A percentile compares a stretch with the other conserved stretches of the same genome.
phyloP scores from a whole-genome alignment of 1,139 yeast species.

The Geotrichum siamense region DNA sequence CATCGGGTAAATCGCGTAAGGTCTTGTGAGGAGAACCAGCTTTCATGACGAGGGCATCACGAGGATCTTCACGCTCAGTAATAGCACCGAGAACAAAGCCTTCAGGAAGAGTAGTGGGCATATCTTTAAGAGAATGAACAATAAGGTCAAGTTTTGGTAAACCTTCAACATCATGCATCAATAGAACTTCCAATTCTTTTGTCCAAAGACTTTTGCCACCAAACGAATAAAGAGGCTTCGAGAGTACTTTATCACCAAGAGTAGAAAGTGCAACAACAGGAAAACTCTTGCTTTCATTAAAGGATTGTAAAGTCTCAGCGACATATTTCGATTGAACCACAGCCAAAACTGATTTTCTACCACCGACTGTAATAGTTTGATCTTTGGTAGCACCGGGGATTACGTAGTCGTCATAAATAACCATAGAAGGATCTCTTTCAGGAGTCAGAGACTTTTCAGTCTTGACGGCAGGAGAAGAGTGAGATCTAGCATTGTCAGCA shows the following conservation, averaged over 20 bases:
- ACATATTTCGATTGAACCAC: conserved; percentile 79
- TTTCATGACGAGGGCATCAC: conserved; percentile 89
- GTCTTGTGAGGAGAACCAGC: conserved; percentile 53
- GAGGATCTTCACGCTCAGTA: conserved; percentile 78
- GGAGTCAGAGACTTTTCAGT: conserved; percentile 8
- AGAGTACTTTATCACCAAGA: conserved; percentile 81
- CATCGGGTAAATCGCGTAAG: conserved; percentile 70
- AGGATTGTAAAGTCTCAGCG: conserved; percentile 48
- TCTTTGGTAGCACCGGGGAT: conserved; percentile 11
- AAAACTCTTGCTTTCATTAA: conserved; percentile 50
- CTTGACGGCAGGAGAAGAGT: background rate
- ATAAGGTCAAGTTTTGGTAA: conserved; percentile 73
- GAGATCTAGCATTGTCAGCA: background rate
- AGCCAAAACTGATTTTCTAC: conserved; percentile 82
- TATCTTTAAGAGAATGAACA: conserved; percentile 90
- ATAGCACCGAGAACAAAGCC: conserved; percentile 88
- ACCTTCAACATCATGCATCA: conserved; percentile 55
- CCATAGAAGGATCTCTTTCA: conserved; percentile 18
- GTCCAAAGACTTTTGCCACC: conserved; percentile 98
- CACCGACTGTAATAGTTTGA: conserved; percentile 49
- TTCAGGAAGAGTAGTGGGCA: conserved; percentile 88
- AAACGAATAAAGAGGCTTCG: conserved; percentile 81
- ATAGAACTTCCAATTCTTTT: conserved; percentile 76
- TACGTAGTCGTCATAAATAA: conserved; percentile 15
- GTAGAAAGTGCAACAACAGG: conserved; percentile 76